Conservation (phyloP, 148 eudicot species). For the Camellia sinensis region DNA sequence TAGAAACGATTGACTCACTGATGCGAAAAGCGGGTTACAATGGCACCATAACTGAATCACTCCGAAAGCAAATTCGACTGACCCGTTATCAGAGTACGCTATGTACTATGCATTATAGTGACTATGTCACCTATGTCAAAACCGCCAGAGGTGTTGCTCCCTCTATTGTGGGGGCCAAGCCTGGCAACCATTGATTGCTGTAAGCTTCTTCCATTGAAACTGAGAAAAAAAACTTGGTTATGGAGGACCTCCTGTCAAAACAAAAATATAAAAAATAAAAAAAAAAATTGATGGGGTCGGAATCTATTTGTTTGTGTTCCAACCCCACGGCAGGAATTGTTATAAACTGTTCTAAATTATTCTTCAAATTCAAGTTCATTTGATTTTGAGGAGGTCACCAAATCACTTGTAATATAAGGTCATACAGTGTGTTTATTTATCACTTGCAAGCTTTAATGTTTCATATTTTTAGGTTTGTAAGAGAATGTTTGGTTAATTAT, state of each 20-base stretch:
- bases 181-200: constrained; percentile 23
- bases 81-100: constrained; percentile 90
- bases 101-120: constrained; percentile 70
- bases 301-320: constrained; percentile 15
- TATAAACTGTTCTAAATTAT: constrained; percentile 9
- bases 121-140: constrained; percentile 65
- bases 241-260: not conserved
- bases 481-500: not conserved
- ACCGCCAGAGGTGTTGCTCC: constrained; percentile 63
- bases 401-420: not conserved
- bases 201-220: not conserved
- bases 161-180: constrained; percentile 54
- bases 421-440: not conserved
- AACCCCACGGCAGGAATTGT: constrained; percentile 2
- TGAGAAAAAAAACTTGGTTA: constrained; percentile 14
- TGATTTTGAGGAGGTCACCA: constrained; percentile 15
- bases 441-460: not conserved
- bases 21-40: constrained; percentile 78
- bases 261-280: too few relatives aligned
- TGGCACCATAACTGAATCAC: constrained; percentile 65
- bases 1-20: constrained; percentile 82
- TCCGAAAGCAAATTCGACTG: constrained; percentile 60
- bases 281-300: constrained; percentile 10
- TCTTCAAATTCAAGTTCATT: constrained; percentile 20
- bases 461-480: not conserved